These are phyloP conservation scores for Aureobasidium sp. DNA, from an alignment of 2,329 filamentous ascomycete species.

Conservation along the genomic window DNA sequence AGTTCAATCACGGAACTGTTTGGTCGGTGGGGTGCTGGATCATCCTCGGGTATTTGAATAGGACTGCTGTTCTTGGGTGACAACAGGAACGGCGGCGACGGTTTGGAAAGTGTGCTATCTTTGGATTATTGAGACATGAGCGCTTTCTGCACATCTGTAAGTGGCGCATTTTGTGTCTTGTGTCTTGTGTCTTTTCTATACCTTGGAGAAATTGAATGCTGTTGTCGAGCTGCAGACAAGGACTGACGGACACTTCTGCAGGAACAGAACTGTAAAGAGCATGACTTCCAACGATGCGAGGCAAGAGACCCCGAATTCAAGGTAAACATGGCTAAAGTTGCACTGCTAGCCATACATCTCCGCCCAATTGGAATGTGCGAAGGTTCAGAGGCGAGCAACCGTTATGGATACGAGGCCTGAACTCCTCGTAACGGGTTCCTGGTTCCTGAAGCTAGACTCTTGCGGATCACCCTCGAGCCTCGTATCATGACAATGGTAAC, in stretches of 20 bases:
- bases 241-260: not conserved
- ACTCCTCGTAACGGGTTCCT: not conserved
- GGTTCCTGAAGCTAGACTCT: constrained; percentile 9
- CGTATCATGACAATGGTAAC: not conserved
- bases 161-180: not conserved
- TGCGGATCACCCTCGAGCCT: not conserved
- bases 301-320: not conserved
- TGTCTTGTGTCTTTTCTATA: not conserved
- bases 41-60: not conserved
- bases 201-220: not conserved
- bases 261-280: not conserved
- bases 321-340: not conserved
- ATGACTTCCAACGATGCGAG: not conserved
- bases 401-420: constrained; percentile 10
- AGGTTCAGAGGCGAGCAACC: not conserved
- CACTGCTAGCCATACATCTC: not conserved
- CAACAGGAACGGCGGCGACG: not conserved
- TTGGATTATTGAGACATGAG: constrained; percentile 3
- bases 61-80: not conserved
- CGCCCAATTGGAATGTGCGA: not conserved
- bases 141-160: not conserved
- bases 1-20: not conserved
- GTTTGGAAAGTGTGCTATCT: not conserved
- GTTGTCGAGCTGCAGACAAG: not conserved
- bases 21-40: not conserved